Evolutionary conservation across 352 stramenopile genomes (phyloP).

Genomic region (Pythium scleroteichum): DNA sequence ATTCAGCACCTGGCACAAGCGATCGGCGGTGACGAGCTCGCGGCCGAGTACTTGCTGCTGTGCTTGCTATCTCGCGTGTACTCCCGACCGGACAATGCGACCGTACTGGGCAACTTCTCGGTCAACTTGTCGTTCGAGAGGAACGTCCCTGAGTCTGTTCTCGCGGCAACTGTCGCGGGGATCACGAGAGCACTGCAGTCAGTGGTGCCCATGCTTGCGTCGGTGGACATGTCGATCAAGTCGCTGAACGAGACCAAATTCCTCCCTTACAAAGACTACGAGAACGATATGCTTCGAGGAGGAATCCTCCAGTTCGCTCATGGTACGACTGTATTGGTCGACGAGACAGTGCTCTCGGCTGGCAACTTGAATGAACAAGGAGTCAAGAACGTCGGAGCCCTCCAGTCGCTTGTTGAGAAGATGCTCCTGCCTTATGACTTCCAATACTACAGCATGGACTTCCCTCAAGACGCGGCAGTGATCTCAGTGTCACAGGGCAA

Average conservation of each 20-base stretch:
- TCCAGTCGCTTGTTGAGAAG: conserved; percentile 74
- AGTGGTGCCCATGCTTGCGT: conserved; percentile 57
- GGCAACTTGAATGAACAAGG: conserved; percentile 71
- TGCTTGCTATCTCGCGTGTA: conserved; percentile 74
- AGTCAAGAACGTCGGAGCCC: conserved; percentile 68
- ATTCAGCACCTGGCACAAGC: conserved; percentile 42
- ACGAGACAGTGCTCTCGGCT: conserved; percentile 65
- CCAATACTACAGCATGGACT: conserved; percentile 84
- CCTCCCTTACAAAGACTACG: conserved; percentile 78
- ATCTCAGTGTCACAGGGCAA: conserved; percentile 73
- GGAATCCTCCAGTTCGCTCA: conserved; percentile 67
- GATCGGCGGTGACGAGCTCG: conserved; percentile 45
- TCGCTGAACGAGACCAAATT: conserved; percentile 62
- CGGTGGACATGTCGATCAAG: conserved; percentile 62
- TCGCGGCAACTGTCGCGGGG: conserved; percentile 23
- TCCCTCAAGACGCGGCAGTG: conserved; percentile 71
- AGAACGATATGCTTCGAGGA: conserved; percentile 52
- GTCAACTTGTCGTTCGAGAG: conserved; percentile 56
- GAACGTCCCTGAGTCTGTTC: not conserved
- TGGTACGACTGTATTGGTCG: conserved; percentile 61
- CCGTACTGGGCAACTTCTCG: conserved; percentile 69
- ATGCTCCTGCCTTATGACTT: conserved; percentile 86
- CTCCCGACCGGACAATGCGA: conserved; percentile 57
- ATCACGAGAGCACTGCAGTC: conserved; percentile 37
- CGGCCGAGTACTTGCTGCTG: conserved; percentile 76